Evolutionary conservation across 208 protist species (phyloP).

Genomic region (Acanthamoeba culbertsoni): DNA sequence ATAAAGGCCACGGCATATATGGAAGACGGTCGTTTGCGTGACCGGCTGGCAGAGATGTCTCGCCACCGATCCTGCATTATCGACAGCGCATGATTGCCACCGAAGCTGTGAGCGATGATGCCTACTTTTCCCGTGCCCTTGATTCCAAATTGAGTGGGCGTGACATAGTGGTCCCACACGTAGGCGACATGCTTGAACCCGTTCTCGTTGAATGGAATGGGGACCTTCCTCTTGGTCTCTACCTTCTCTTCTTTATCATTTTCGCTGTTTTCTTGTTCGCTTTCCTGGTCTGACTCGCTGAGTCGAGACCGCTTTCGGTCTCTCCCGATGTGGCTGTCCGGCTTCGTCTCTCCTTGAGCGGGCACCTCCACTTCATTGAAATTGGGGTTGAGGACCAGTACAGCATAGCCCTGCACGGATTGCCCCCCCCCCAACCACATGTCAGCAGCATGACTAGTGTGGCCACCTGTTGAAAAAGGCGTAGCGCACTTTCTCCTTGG

Average conservation of each 20-base stretch:
- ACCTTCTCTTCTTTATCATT: not conserved
- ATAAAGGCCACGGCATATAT: constrained; percentile 9
- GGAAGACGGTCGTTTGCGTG: not conserved
- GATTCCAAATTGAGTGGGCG: not conserved
- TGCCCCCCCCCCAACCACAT: too few species aligned
- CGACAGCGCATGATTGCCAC: constrained; percentile 31
- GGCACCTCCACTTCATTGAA: not conserved
- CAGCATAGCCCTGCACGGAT: not conserved
- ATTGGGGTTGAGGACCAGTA: constrained; percentile 23
- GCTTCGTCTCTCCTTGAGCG: not conserved
- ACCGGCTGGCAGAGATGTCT: not conserved
- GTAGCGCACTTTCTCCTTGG: not conserved
- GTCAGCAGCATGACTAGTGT: not conserved
- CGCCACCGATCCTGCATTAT: not conserved
- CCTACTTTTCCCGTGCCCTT: not conserved
- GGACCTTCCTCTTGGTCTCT: not conserved
- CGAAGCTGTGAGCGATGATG: constrained; percentile 42
- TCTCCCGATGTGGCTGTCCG: not conserved
- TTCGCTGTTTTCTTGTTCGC: not conserved
- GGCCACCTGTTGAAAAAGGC: not conserved
- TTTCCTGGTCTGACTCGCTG: not conserved
- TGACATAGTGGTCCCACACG: constrained; percentile 39
- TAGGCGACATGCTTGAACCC: not conserved
- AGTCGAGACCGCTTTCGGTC: not conserved
- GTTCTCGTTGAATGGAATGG: constrained; percentile 48